A percentile compares a stretch with the other conserved stretches of the same genome.
These are phyloP conservation scores for Fagopyrum esculentum DNA, from an alignment of 148 eudicot genomes.

Conservation along the genomic window DNA sequence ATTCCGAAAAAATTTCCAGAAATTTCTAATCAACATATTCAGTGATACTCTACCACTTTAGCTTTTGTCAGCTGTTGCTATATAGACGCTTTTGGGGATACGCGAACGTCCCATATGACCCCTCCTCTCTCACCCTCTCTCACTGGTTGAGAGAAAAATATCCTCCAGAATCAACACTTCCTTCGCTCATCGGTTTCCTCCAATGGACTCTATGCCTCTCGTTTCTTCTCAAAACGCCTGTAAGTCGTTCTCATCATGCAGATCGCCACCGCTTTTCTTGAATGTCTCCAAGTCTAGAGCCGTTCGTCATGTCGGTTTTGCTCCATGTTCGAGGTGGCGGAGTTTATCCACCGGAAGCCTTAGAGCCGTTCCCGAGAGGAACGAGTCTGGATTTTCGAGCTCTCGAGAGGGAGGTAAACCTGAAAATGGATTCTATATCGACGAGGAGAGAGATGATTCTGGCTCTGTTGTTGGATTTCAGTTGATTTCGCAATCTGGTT, in stretches of 20 bases:
- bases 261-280: neutral
- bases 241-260: neutral
- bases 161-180: neutral
- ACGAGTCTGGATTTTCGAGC: slow-evolving; percentile 17
- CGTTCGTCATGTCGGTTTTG: slow-evolving; percentile 27
- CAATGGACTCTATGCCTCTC: slow-evolving; percentile 4
- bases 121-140: too few relatives aligned
- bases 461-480: slow-evolving; percentile 65
- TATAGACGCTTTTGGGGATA: neutral
- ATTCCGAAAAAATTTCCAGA: neutral
- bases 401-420: slow-evolving; percentile 24
- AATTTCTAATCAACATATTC: neutral
- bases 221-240: neutral
- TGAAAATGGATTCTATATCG: slow-evolving; percentile 40
- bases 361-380: slow-evolving; percentile 10
- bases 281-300: neutral
- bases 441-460: slow-evolving; percentile 44
- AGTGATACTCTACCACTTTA: neutral
- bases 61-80: neutral
- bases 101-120: neutral
- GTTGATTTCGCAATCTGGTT: slow-evolving; percentile 48
- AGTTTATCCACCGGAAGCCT: slow-evolving; percentile 1
- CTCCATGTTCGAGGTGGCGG: slow-evolving; percentile 19
- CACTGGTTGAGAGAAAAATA: too few relatives aligned
- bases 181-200: slow-evolving; percentile 6